Conservation (phyloP, 768 basidiomycete species). For the Erythrobasidium yunnanense region DNA sequence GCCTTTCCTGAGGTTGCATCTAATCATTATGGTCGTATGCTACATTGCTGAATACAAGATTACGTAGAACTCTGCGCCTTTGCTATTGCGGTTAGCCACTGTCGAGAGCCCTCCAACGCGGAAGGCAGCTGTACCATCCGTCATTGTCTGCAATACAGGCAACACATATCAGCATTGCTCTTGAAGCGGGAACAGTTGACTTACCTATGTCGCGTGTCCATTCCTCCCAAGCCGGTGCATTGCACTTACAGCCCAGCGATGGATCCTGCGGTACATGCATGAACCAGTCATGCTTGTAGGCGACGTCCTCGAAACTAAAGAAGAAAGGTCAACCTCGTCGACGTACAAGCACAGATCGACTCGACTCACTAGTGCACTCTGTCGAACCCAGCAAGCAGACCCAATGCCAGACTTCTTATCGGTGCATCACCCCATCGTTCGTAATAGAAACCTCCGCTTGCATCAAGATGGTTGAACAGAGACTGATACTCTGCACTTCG, state of each 20-base stretch:
- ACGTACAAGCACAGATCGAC: too few relatives aligned
- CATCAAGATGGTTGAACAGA: conserved; percentile 73
- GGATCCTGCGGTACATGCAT: conserved; percentile 24
- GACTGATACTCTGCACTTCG: conserved; percentile 48
- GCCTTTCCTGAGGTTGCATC: too few relatives aligned
- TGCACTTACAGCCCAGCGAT: conserved; percentile 29
- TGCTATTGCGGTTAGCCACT: too few relatives aligned
- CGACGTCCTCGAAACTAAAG: conserved; percentile 34
- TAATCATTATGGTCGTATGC: too few relatives aligned
- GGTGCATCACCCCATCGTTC: conserved; percentile 41
- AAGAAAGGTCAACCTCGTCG: neutral
- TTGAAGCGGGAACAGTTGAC: neutral
- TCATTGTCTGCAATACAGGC: conserved; percentile 17
- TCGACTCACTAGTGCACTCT: conserved; percentile 34
- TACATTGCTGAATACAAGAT: too few relatives aligned
- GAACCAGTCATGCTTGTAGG: conserved; percentile 36
- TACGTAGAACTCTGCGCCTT: too few relatives aligned
- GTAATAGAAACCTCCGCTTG: conserved; percentile 50
- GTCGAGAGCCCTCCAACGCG: conserved; percentile 26
- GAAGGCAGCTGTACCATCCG: conserved; percentile 30
- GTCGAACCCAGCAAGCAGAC: conserved; percentile 25
- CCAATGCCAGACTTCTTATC: conserved; percentile 29
- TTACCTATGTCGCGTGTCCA: conserved; percentile 22
- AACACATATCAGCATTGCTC: neutral
- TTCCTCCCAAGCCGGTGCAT: conserved; percentile 1